phyloP scores from a whole-genome alignment of 495 filamentous ascomycete species.

The Wilcoxina mikolae region DNA sequence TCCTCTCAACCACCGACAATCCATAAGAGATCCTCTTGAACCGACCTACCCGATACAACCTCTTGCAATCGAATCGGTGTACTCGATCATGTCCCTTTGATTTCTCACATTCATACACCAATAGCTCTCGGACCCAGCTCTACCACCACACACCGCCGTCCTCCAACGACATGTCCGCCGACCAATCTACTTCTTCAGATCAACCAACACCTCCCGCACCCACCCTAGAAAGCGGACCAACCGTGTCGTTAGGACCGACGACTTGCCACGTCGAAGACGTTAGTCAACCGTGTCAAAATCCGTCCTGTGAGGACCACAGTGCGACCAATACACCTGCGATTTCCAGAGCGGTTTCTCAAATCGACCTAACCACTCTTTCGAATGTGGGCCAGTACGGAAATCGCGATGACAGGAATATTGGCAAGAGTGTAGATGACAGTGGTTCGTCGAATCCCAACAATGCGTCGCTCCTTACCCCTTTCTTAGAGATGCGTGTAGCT shows the following conservation, averaged over 20 bases:
- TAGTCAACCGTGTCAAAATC: constrained; percentile 5
- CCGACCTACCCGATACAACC: not conserved
- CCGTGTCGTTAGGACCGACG: constrained; percentile 15
- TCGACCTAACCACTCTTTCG: constrained; percentile 10
- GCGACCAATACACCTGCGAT: constrained; percentile 14
- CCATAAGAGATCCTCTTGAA: not conserved
- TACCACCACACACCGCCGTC: not conserved
- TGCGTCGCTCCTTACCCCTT: not conserved
- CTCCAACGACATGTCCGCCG: constrained; percentile 1
- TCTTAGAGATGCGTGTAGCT: not conserved
- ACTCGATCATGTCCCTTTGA: not conserved
- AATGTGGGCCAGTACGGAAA: not conserved
- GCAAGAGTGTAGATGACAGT: not conserved
- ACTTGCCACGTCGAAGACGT: constrained; percentile 26
- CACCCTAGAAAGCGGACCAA: not conserved
- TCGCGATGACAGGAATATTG: not conserved
- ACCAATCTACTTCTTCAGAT: not conserved
- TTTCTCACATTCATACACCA: not conserved
- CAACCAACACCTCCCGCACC: not conserved
- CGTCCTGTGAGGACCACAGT: constrained; percentile 16
- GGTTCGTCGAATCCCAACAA: constrained; percentile 2
- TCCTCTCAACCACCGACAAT: not conserved
- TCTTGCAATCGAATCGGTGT: not conserved
- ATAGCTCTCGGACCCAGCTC: not conserved
- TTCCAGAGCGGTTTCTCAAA: constrained; percentile 16